Evolutionary conservation across 768 basidiomycete species (phyloP), one percentile per base, ranked within the genome.

Genomic region (Mycena rebaudengoi): DNA sequence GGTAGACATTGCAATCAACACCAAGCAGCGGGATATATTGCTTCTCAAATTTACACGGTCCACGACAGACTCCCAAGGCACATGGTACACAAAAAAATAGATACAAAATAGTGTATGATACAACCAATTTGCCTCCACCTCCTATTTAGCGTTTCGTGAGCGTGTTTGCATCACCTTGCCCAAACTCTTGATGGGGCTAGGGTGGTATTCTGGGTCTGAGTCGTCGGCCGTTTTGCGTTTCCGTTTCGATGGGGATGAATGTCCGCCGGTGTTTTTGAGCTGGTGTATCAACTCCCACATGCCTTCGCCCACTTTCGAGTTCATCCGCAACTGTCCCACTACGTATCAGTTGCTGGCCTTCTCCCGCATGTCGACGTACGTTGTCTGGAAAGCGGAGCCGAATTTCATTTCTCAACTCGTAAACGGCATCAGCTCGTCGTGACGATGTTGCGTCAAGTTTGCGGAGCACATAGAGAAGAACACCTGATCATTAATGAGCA

Each of bases 11-110:
- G 90, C 90, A 0, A 81, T 95, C n/a, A 89, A 94, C 71, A 78
- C 81, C 8, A 97, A 98, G 75, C 94, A 94, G 71, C 83, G 92
- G 39, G 96, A 99, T 73, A 95, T 90, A 74, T 73, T 97, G 65
- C 78, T 98, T 37, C 85, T 94, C 41, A 98, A 95, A 78, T 93
- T 91, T 71, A 93, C 93, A 33, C 82, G 96, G 45, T 86, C 92
- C 3, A 84, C 89, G 41, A 92, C 90, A 52, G 90, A 92, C 52
- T 71, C 82, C 0, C 81, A 86, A 12, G 91, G 90, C 0, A 74
- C 86, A 33, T 92, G 87, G 85, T 97, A 95, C 75, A 92, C 90
- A 1, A 84, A 91, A 1, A 80, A 91, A 65, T 85, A 83, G 29
- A 86, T 86, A 70, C 88, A 88, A 70, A 86, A 77, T 71, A 82